Base-by-base conservation (phyloP, 441 rosid genomes). In the Flueggea neowawraea region DNA sequence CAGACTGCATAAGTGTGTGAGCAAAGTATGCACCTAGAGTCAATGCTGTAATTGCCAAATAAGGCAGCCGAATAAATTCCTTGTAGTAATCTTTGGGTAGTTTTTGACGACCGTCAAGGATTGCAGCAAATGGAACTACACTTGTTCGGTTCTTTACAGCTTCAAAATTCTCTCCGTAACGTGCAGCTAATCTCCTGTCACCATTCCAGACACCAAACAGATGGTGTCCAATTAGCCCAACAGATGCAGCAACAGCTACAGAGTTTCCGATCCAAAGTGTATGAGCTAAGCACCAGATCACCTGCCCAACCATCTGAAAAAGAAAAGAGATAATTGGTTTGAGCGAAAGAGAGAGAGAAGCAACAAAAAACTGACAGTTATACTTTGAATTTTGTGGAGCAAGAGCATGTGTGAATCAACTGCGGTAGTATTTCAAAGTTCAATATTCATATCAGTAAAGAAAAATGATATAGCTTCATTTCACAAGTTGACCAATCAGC, bases 151-250 rank as follows among this genome's bases (percentile, higher is more conserved):
- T 70, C 85, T 87, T 90, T 58, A 90, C 87, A 13, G 58, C 71
- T 69, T 88, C 89, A 33, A 90, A 93, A 17, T 82, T 87, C 55
- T 90, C 91, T 10, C 95, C 96, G 2, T 87, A 80, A 63, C 85
- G 73, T 32, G 63, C 68, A 16, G 90, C 86, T 56, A 90, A 65
- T 53, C 98, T 87, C 74, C 85, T 70, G 70, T 93, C 97, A 57
- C 98, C 97, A 13, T 93, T 93, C 97, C 97, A 90, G 3, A 78
- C 93, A 1, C 98, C 97, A 65, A 90, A 86, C 53, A 90, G 67
- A 69, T 93, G 98, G 79, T 93, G 97, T 64, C 89, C 91, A 1
- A 93, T 88, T 57, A 93, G 75, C 56, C 98, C 97, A 0, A 83
- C 44, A 0, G 97, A 93, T 6, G 98, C 96, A 6, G 96, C 88